These are phyloP conservation scores for Diplotaxis tenuifolia DNA, from an alignment of 345 rosid species.

Conservation along the genomic window DNA sequence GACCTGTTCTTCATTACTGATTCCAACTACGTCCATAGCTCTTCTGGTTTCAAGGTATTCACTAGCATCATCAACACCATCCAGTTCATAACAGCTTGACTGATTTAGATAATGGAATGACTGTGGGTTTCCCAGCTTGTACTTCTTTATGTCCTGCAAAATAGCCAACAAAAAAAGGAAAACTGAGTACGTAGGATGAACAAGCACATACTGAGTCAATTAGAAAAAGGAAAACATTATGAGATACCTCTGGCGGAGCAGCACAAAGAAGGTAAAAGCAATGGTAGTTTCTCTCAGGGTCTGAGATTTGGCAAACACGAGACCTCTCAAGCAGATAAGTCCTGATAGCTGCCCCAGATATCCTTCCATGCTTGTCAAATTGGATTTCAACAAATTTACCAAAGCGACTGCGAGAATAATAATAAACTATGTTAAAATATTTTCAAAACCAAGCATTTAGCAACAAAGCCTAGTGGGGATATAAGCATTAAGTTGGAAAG, in stretches of 20 bases:
- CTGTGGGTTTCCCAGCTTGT: constrained; percentile 59
- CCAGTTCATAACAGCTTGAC: constrained; percentile 68
- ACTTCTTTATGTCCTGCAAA: constrained; percentile 61
- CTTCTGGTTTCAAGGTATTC: constrained; percentile 87
- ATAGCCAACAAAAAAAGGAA: constrained; percentile 6
- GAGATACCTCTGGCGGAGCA: constrained; percentile 79
- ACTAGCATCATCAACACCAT: constrained; percentile 77
- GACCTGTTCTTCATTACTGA: constrained; percentile 43
- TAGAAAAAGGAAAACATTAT: background rate
- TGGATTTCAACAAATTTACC: constrained; percentile 96
- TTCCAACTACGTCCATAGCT: constrained; percentile 94
- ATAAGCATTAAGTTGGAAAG: background rate
- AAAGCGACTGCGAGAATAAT: constrained; percentile 60
- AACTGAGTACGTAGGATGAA: constrained; percentile 6
- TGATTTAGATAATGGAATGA: constrained; percentile 80
- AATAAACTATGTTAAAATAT: background rate
- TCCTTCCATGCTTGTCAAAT: constrained; percentile 86
- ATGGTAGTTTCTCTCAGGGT: constrained; percentile 91
- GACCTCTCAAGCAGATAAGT: constrained; percentile 94
- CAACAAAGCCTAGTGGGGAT: background rate
- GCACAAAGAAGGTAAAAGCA: constrained; percentile 95
- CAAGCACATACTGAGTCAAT: constrained; percentile 15
- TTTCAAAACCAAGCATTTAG: constrained; percentile 5
- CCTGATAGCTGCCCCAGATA: constrained; percentile 91
- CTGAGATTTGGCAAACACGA: constrained; percentile 91